phyloP scores from a whole-genome alignment of 2,329 filamentous ascomycete genomes.

The Fusarium armeniacum region DNA sequence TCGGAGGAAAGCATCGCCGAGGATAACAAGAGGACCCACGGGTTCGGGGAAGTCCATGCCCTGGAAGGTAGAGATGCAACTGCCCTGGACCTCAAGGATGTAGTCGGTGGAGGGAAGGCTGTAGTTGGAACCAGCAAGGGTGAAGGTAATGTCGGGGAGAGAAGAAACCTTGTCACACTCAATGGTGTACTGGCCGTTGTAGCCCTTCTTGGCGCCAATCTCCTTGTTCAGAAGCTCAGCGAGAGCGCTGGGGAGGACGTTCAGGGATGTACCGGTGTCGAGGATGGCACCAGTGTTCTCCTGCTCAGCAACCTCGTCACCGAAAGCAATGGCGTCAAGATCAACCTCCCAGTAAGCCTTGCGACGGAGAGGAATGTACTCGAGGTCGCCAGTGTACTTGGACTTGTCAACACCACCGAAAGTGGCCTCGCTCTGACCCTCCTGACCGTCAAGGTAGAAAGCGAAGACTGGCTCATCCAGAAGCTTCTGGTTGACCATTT shows the following conservation, averaged over 20 bases:
- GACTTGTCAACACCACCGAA: conserved; percentile 90
- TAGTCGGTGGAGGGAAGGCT: conserved; percentile 91
- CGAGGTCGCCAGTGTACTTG: conserved; percentile 87
- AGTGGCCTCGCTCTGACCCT: conserved; percentile 84
- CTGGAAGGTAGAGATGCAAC: conserved; percentile 97
- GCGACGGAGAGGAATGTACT: conserved; percentile 92
- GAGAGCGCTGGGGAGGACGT: conserved; percentile 90
- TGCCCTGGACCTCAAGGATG: conserved; percentile 93
- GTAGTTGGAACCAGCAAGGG: conserved; percentile 91
- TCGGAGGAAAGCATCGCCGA: conserved; percentile 88
- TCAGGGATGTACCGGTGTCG: conserved; percentile 97
- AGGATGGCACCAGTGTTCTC: conserved; percentile 97
- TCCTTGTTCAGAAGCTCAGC: conserved; percentile 97
- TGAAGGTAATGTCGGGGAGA: conserved; percentile 93
- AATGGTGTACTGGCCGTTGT: conserved; percentile 95
- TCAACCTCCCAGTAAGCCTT: conserved; percentile 99
- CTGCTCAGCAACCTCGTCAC: conserved; percentile 86
- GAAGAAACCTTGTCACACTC: conserved; percentile 87
- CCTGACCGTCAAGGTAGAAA: conserved; percentile 88
- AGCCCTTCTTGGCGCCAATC: conserved; percentile 98
- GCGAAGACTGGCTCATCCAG: conserved; percentile 94
- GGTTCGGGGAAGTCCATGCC: conserved; percentile 94
- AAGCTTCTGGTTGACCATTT: conserved; percentile 89
- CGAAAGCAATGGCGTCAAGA: conserved; percentile 90
- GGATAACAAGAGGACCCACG: conserved; percentile 91